phyloP scores from a whole-genome alignment of 2,329 filamentous ascomycete species.

The Sclerotinia sclerotiorum region DNA sequence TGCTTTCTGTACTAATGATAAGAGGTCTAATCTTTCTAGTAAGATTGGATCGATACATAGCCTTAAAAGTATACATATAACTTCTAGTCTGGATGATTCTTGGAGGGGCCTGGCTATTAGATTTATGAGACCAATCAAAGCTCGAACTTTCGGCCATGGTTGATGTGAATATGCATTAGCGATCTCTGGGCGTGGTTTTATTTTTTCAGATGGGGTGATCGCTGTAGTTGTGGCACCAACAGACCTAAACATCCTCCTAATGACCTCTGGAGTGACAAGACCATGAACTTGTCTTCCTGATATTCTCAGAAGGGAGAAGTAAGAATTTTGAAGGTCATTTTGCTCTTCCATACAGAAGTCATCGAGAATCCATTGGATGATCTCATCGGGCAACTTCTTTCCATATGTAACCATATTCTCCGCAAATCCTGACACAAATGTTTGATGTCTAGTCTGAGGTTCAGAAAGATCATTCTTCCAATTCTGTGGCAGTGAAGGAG shows the following conservation, averaged over 20 bases:
- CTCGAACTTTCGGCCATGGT: slow-evolving; percentile 36
- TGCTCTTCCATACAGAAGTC: slow-evolving; percentile 58
- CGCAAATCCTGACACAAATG: slow-evolving; percentile 62
- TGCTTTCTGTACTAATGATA: slow-evolving; percentile 45
- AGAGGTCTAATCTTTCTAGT: slow-evolving; percentile 46
- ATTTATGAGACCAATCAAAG: slow-evolving; percentile 33
- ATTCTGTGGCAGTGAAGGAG: slow-evolving; percentile 22
- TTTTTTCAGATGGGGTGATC: slow-evolving; percentile 35
- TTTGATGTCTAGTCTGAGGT: slow-evolving; percentile 53
- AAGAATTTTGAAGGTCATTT: slow-evolving; percentile 58
- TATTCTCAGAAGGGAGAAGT: slow-evolving; percentile 54
- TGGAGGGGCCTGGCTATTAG: slow-evolving; percentile 35
- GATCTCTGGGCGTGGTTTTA: slow-evolving; percentile 29
- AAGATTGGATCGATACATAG: slow-evolving; percentile 56
- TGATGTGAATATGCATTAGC: slow-evolving; percentile 31
- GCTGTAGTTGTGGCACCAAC: slow-evolving; percentile 57
- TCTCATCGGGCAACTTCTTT: slow-evolving; percentile 56
- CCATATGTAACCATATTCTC: slow-evolving; percentile 51
- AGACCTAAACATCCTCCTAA: slow-evolving; percentile 55
- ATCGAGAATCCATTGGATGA: slow-evolving; percentile 66
- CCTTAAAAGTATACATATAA: slow-evolving; percentile 51
- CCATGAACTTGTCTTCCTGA: slow-evolving; percentile 46
- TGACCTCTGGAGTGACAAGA: slow-evolving; percentile 47
- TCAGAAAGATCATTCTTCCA: slow-evolving; percentile 45
- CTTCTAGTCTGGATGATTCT: slow-evolving; percentile 38